Evolutionary conservation across 2,329 filamentous ascomycete species (phyloP), one percentile per base, ranked within the genome.

Genomic region (Xylaria sp.): DNA sequence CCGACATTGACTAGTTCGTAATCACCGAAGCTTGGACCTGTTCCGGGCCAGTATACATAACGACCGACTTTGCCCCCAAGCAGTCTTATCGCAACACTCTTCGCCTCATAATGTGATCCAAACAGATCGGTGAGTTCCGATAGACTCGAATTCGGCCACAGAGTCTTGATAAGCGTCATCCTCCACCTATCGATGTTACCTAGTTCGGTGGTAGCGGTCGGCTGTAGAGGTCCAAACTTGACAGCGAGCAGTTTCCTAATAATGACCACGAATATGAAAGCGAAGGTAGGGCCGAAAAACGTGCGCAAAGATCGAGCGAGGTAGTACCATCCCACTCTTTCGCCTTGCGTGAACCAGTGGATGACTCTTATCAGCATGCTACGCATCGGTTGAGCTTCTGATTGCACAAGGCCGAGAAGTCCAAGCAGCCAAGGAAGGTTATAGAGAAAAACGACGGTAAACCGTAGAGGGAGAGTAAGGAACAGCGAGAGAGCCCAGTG

Each of bases 31-130:
- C 73, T 75, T 0, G 83, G 84, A 0, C 84, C 84, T 15, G 82
- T 84, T 8, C 84, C 84, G 2, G 84, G 84, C 84, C 84, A 86
- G 71, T 86, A 86, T 0, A 86, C 80, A 4, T 81, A 78, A 69
- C 78, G 77, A 23, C 84, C 84, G 42, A 85, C 77, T 68, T 79
- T 81, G 14, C 78, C 81, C n/a, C 84, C 84, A 17, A 86, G 73
- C 59, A 81, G 73, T 14, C 84, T 77, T 7, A 84, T 73, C 1
- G 82, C 78, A 42, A 82, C 72, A 0, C 83, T 85, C 1, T 83
- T 86, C 9, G 79, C 77, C 63, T 85, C 83, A 67, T 87, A 86
- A 67, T 86, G 84, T 28, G 79, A 77, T 7, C 84, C 84, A 61
- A 85, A 82, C 19, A 86, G 73, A 33, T 77, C 76, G 0, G 82